phyloP scores from a whole-genome alignment of 1,284 basidiomycete genomes.

The Peniophora sp. region DNA sequence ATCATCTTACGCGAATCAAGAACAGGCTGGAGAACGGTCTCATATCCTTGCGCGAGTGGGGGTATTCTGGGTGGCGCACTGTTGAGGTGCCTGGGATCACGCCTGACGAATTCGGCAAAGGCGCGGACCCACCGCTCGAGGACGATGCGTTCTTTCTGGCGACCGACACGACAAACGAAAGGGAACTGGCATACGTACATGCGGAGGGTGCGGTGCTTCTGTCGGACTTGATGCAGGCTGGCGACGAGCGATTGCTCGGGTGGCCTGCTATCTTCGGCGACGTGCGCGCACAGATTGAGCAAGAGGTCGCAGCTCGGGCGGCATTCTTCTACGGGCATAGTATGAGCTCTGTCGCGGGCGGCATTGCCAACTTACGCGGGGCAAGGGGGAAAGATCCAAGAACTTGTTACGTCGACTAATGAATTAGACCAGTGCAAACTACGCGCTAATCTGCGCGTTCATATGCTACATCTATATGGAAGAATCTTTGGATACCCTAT shows the following conservation, averaged over 20 bases:
- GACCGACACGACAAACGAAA: not conserved
- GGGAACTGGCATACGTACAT: not conserved
- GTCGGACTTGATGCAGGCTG: not conserved
- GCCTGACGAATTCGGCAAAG: too few relatives aligned
- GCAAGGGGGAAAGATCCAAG: not conserved
- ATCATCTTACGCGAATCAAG: not conserved
- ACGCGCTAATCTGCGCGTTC: too few relatives aligned
- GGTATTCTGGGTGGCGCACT: not conserved
- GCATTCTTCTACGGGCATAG: constrained; percentile 1
- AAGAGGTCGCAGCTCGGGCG: not conserved
- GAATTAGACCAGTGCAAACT: too few relatives aligned
- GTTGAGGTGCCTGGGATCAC: too few relatives aligned
- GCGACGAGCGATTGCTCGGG: not conserved
- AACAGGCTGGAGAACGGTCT: not conserved
- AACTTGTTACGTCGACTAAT: not conserved
- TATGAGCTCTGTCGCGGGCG: not conserved
- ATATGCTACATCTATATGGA: too few relatives aligned
- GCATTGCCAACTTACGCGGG: not conserved
- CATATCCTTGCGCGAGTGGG: not conserved
- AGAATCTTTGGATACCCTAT: too few relatives aligned
- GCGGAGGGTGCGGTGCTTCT: not conserved
- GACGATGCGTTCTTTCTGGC: not conserved
- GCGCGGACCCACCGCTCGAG: too few relatives aligned
- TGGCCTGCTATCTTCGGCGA: not conserved
- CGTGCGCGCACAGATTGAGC: not conserved